Evolutionary conservation across 768 basidiomycete species (phyloP).

Genomic region (Rhizopogon roseolus): DNA sequence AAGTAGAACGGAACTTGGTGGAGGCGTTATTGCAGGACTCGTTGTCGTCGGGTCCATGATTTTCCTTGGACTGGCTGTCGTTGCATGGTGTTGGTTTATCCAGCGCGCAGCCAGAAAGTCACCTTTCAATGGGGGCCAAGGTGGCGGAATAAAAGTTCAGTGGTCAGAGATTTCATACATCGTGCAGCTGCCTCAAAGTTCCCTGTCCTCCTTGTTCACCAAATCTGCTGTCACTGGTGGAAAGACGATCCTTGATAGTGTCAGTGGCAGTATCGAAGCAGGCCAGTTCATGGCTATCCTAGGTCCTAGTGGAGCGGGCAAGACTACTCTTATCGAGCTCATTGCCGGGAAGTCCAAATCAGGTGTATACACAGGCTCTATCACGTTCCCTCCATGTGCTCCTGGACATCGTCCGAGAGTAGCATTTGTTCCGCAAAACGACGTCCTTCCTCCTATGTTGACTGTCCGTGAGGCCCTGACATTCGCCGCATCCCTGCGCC

Average conservation of each 20-base stretch:
- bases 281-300: conserved; percentile 91
- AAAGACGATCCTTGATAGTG: conserved; percentile 65
- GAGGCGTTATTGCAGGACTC: conserved; percentile 88
- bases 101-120: conserved; percentile 59
- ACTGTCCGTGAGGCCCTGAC: conserved; percentile 79
- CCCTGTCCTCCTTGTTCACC: not conserved
- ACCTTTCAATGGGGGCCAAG: conserved; percentile 32
- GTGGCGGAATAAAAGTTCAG: conserved; percentile 54
- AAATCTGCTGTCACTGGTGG: conserved; percentile 11
- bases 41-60: conserved; percentile 75
- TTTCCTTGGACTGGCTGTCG: conserved; percentile 48
- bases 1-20: conserved; percentile 47
- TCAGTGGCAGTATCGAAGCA: conserved; percentile 66
- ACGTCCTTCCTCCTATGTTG: conserved; percentile 73
- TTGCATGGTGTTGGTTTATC: conserved; percentile 55
- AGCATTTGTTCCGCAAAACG: conserved; percentile 86
- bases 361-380: conserved; percentile 61
- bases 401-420: conserved; percentile 45
- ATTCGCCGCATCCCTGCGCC: conserved; percentile 80
- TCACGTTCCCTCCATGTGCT: conserved; percentile 45
- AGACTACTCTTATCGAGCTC: conserved; percentile 88
- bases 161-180: conserved; percentile 71
- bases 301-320: conserved; percentile 91
- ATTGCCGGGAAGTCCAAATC: conserved; percentile 80
- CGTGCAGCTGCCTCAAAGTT: conserved; percentile 31